A percentile compares a stretch with the other conserved stretches of the same genome.
These are phyloP conservation scores for Lactarius sanguifluus DNA, from an alignment of 768 basidiomycete species.

Conservation along the genomic window DNA sequence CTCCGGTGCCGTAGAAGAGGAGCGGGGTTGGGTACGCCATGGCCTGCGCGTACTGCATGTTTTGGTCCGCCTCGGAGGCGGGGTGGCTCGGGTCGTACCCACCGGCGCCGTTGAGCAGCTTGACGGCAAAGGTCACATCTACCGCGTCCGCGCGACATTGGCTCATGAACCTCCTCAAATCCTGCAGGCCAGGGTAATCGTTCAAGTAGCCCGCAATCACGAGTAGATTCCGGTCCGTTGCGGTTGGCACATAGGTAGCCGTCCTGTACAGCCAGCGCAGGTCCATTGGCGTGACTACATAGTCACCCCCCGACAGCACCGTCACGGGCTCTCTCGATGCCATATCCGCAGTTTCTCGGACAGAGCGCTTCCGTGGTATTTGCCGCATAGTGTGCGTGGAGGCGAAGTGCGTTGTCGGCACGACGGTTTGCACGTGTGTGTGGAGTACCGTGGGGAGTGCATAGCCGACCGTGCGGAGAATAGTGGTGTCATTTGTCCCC, in stretches of 20 bases:
- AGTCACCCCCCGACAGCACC: background rate
- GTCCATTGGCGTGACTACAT: background rate
- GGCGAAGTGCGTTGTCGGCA: too few relatives aligned
- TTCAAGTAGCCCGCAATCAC: background rate
- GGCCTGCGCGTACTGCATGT: background rate
- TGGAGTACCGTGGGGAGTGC: too few relatives aligned
- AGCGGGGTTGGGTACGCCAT: background rate
- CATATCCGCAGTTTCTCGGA: background rate
- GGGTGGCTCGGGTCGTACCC: background rate
- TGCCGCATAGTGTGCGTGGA: too few relatives aligned
- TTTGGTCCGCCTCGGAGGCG: background rate
- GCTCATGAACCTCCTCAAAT: background rate
- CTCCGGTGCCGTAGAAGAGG: background rate
- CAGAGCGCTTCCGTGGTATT: too few relatives aligned
- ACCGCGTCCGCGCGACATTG: background rate
- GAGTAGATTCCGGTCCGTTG: background rate
- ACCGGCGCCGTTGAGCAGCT: background rate
- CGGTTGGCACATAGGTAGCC: background rate
- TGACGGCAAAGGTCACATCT: background rate
- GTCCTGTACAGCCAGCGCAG: background rate
- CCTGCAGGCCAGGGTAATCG: background rate
- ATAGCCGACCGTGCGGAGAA: too few relatives aligned
- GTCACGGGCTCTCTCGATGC: background rate
- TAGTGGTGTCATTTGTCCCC: too few relatives aligned
- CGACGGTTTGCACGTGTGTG: too few relatives aligned